phyloP scores from a whole-genome alignment of 2,329 filamentous ascomycete genomes.

The Sordariomycetes sp. region DNA sequence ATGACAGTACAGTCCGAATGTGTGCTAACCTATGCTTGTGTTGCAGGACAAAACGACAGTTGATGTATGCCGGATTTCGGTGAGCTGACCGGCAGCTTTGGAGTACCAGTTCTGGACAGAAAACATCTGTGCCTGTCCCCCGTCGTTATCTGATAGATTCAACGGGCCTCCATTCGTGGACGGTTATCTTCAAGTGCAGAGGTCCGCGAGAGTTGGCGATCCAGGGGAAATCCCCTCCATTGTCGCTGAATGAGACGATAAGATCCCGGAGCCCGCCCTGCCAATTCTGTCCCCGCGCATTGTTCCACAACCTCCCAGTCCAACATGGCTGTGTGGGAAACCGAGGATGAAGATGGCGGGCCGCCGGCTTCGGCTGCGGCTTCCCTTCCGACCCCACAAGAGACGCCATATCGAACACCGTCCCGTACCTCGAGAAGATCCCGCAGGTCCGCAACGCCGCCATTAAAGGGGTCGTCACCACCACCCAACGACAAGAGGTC shows the following conservation, averaged over 20 bases:
- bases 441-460: constrained; percentile 57
- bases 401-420: constrained; percentile 62
- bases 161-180: no score
- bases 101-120: neutral
- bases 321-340: constrained; percentile 49
- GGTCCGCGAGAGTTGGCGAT: neutral
- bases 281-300: neutral
- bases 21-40: neutral
- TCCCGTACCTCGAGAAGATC: constrained; percentile 54
- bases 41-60: neutral
- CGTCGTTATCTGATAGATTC: no score
- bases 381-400: constrained; percentile 57
- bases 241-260: neutral
- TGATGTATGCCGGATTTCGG: neutral
- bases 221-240: neutral
- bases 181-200: no score
- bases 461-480: constrained; percentile 44
- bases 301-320: neutral
- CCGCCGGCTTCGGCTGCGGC: constrained; percentile 41
- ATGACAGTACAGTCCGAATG: no score
- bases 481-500: constrained; percentile 38
- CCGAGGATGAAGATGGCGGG: constrained; percentile 49
- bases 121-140: no score
- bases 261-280: neutral
- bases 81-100: neutral